Conservation (phyloP, 2,329 filamentous ascomycete genomes). For the Coniochaeta prunicola region DNA sequence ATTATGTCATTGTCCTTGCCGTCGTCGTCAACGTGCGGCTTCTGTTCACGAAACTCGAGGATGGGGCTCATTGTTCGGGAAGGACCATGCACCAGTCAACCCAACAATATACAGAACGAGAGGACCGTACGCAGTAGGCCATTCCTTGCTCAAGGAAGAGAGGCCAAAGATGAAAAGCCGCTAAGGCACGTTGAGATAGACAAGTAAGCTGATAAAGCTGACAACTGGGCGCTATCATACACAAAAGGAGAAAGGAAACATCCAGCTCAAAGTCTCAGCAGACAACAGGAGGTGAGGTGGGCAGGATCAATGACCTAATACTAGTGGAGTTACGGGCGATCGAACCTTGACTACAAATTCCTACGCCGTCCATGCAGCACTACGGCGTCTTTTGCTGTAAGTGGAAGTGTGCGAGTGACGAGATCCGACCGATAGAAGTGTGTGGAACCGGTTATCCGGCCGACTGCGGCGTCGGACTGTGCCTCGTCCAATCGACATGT, state of each 20-base stretch:
- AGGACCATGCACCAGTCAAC: not conserved
- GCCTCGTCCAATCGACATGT: not conserved
- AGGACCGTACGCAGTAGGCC: not conserved
- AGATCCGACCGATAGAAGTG: not conserved
- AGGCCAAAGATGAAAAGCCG: not conserved
- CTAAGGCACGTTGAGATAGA: not conserved
- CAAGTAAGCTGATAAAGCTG: not conserved
- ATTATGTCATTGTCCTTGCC: slow-evolving; percentile 15
- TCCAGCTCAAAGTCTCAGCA: not conserved
- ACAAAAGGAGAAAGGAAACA: not conserved
- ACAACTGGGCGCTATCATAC: not conserved
- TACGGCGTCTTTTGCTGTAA: not conserved
- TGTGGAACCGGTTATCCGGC: not conserved
- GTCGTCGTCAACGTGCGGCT: slow-evolving; percentile 13
- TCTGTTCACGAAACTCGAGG: slow-evolving; percentile 9
- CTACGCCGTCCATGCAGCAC: not conserved
- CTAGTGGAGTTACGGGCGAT: not conserved
- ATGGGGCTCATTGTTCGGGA: not conserved
- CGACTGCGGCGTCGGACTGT: not conserved
- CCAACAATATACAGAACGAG: not conserved
- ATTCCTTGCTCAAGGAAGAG: not conserved
- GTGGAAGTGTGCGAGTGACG: not conserved
- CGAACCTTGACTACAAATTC: not conserved
- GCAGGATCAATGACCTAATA: not conserved
- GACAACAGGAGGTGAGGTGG: not conserved